Conservation (phyloP, 768 basidiomycete species). For the Amanita jacksonii region DNA sequence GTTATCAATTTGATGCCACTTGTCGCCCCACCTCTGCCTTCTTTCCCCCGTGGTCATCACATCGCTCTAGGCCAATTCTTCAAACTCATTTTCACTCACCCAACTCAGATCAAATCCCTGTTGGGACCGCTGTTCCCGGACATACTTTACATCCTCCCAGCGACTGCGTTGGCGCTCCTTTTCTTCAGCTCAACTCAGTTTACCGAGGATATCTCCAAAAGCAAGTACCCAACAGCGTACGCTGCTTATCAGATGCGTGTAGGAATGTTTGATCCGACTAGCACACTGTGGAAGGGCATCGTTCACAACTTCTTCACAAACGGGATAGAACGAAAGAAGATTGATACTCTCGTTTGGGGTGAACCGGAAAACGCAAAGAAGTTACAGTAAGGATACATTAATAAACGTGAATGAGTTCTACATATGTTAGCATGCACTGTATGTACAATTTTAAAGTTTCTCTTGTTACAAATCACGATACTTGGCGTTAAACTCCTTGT, state of each 20-base stretch:
- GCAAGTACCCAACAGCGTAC: slow-evolving; percentile 70
- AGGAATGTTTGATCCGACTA: slow-evolving; percentile 58
- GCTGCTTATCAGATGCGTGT: slow-evolving; percentile 67
- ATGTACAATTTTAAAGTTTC: background rate
- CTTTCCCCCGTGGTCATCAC: slow-evolving; percentile 11
- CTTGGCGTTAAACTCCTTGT: slow-evolving; percentile 8
- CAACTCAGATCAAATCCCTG: slow-evolving; percentile 9
- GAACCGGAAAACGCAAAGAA: background rate
- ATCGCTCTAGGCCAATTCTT: slow-evolving; percentile 10
- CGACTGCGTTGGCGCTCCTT: slow-evolving; percentile 52
- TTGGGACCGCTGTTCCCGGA: slow-evolving; percentile 15
- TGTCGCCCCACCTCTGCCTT: slow-evolving; percentile 29
- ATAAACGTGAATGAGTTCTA: background rate
- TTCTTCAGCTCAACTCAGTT: slow-evolving; percentile 73
- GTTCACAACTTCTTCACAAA: slow-evolving; percentile 3
- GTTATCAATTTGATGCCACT: slow-evolving; percentile 63
- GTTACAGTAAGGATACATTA: background rate
- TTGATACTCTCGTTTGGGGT: slow-evolving; percentile 21
- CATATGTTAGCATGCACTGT: background rate
- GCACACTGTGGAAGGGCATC: slow-evolving; percentile 15
- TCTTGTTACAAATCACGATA: background rate
- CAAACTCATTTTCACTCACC: background rate
- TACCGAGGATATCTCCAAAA: slow-evolving; percentile 69
- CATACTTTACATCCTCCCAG: slow-evolving; percentile 34
- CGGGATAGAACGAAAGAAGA: slow-evolving; percentile 9